phyloP scores from a whole-genome alignment of 2,329 filamentous ascomycete species.

The Neonectria magnoliae region DNA sequence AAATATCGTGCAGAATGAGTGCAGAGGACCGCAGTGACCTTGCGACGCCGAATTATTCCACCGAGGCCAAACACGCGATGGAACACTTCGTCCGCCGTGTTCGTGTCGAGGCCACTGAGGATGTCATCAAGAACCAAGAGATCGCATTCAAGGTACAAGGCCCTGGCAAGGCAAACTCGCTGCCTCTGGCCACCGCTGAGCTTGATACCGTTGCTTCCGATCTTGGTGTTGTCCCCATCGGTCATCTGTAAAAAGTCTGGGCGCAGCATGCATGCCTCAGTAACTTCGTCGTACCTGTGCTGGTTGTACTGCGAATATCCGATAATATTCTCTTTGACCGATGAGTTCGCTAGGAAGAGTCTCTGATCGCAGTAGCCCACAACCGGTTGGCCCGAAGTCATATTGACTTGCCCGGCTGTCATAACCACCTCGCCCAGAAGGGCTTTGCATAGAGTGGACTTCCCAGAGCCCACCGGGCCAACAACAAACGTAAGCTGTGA shows the following conservation, averaged over 20 bases:
- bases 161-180: slow-evolving; percentile 38
- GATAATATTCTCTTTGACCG: slow-evolving; percentile 51
- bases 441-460: slow-evolving; percentile 40
- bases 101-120: slow-evolving; percentile 41
- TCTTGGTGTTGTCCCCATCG: neutral
- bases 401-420: slow-evolving; percentile 8
- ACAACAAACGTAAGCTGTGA: slow-evolving; percentile 27
- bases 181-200: neutral
- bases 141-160: slow-evolving; percentile 37
- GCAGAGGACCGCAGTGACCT: neutral
- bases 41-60: slow-evolving; percentile 12
- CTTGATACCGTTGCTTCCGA: neutral
- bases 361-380: slow-evolving; percentile 48
- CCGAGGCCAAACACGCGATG: slow-evolving; percentile 24
- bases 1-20: slow-evolving; percentile 28
- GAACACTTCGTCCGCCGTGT: slow-evolving; percentile 35
- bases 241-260: slow-evolving; percentile 39
- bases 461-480: neutral
- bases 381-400: slow-evolving; percentile 8
- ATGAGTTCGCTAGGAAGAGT: slow-evolving; percentile 47
- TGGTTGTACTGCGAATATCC: slow-evolving; percentile 46
- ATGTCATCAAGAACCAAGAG: slow-evolving; percentile 41
- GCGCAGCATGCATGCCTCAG: slow-evolving; percentile 47
- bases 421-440: neutral
- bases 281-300: slow-evolving; percentile 46